A percentile compares a stretch with the other conserved stretches of the same genome.
Conservation (phyloP, 2,329 filamentous ascomycete genomes). For the Clathrospora elynae region DNA sequence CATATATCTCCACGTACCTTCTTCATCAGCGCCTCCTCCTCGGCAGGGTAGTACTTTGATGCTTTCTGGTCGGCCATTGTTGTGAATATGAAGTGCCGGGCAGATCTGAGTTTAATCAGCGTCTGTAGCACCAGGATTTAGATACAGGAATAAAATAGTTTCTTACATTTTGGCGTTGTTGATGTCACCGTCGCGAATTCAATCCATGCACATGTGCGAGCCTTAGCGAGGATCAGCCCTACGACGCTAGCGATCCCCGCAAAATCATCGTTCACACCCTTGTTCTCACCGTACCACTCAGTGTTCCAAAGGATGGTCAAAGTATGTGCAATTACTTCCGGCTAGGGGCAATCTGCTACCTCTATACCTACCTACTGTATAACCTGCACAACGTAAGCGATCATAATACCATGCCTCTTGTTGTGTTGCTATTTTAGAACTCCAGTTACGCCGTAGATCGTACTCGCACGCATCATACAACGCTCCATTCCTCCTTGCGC, state of each 20-base stretch:
- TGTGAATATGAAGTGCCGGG: not conserved
- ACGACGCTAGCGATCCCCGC: conserved; percentile 19
- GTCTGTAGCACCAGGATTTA: not conserved
- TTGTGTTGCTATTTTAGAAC: too few species aligned
- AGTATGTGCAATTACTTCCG: too few species aligned
- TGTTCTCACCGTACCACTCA: too few species aligned
- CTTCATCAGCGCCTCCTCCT: conserved; percentile 86
- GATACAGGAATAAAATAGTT: not conserved
- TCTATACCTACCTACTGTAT: too few species aligned
- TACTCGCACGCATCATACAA: too few species aligned
- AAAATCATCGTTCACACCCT: conserved; percentile 11
- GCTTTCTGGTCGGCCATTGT: conserved; percentile 69
- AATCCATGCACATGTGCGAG: conserved; percentile 26
- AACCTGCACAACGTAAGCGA: too few species aligned
- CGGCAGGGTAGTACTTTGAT: conserved; percentile 96
- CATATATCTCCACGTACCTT: conserved; percentile 72
- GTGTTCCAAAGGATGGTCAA: too few species aligned
- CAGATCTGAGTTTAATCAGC: conserved; percentile 13
- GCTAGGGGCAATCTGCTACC: too few species aligned
- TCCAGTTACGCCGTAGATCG: too few species aligned
- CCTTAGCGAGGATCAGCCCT: conserved; percentile 28
- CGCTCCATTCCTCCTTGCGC: too few species aligned
- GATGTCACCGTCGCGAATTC: conserved; percentile 30
- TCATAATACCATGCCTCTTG: too few species aligned
- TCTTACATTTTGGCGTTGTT: conserved; percentile 16